These are phyloP conservation scores for Linderina pennispora DNA, from an alignment of 192 early-diverging fungal species.

Conservation along the genomic window DNA sequence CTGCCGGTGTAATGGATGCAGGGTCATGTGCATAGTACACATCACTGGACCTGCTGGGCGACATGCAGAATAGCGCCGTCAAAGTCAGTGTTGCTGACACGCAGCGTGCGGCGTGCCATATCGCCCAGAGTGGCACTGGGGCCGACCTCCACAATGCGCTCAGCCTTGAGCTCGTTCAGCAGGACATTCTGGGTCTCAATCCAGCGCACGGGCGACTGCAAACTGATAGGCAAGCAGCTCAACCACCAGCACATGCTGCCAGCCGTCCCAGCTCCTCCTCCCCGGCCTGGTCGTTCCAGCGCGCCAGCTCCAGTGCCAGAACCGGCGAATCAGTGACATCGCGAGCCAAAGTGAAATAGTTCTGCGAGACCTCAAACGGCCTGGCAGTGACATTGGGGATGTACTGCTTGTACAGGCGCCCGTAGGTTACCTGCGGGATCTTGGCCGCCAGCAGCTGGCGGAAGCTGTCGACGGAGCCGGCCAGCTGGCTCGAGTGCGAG, in stretches of 20 bases:
- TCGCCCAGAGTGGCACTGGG: slow-evolving; percentile 84
- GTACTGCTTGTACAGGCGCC: slow-evolving; percentile 69
- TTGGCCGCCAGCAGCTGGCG: slow-evolving; percentile 74
- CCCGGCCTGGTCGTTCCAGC: slow-evolving; percentile 60
- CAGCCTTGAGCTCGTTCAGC: slow-evolving; percentile 71
- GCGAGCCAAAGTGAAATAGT: slow-evolving; percentile 70
- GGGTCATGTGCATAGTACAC: no score
- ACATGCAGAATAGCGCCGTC: no score
- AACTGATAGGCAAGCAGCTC: slow-evolving; percentile 95
- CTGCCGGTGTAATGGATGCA: no score
- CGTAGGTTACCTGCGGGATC: slow-evolving; percentile 73
- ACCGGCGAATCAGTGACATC: slow-evolving; percentile 65
- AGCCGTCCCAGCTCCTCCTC: slow-evolving; percentile 62
- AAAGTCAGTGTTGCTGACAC: no score
- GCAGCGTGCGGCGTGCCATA: no score
- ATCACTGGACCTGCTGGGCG: no score
- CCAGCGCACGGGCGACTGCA: slow-evolving; percentile 92
- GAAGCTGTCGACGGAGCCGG: slow-evolving; percentile 85
- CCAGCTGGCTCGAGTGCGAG: slow-evolving; percentile 91
- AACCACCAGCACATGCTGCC: slow-evolving; percentile 71
- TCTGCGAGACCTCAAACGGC: slow-evolving; percentile 71
- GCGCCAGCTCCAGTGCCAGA: slow-evolving; percentile 63
- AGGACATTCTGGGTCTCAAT: slow-evolving; percentile 91
- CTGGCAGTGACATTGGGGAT: slow-evolving; percentile 95
- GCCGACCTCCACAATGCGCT: slow-evolving; percentile 86